Evolutionary conservation across 2,329 filamentous ascomycete species (phyloP), one percentile per base, ranked within the genome.

Genomic region (Aspergillus pseudoviridinutans): DNA sequence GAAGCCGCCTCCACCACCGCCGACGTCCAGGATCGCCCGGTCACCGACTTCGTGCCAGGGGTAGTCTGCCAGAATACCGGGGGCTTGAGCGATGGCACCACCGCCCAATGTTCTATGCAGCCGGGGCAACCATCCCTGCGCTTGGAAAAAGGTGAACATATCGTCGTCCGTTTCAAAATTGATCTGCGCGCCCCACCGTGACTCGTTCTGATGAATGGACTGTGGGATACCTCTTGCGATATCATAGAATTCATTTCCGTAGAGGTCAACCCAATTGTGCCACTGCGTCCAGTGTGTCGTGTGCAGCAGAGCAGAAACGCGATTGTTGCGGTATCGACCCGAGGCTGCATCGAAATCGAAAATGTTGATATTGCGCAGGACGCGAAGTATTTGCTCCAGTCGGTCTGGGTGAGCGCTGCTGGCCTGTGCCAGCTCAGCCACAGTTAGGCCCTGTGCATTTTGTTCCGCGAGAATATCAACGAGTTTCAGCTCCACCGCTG

Each of bases 161-260:
- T 65, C 61, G 3, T 70, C 52, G 51, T 79, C 73, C 1, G 77
- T 80, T 56, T 74, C 67, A 58, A 64, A 79, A 50, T 72, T 70
- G 56, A 76, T 69, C 61, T 80, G 77, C 1, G 76, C 75, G 64
- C 14, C 73, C 67, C 0, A 51, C 59, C 9, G 59, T 58, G 10
- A 61, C 69, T 8, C 53, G 54, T 4, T 54, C 50, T 14, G 69
- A 25, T 1, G 74, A 62, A 0, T 54, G 61, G 22, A 22, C 22
- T 22, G 22, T 0, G 76, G 77, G 32, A 79, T 76, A 3, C 76
- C 73, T 3, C 70, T 63, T 0, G 76, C 74, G 35, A 78, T 75
- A 57, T 79, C 74, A 64, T 78, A 80, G 63, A 78, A 79, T 51
- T 77, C 63, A 56, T 73, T 75, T 6, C 74, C 76, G 57, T 79